These are phyloP conservation scores for Chaetomium strumarium DNA, from an alignment of 2,329 filamentous ascomycete genomes.

Conservation along the genomic window DNA sequence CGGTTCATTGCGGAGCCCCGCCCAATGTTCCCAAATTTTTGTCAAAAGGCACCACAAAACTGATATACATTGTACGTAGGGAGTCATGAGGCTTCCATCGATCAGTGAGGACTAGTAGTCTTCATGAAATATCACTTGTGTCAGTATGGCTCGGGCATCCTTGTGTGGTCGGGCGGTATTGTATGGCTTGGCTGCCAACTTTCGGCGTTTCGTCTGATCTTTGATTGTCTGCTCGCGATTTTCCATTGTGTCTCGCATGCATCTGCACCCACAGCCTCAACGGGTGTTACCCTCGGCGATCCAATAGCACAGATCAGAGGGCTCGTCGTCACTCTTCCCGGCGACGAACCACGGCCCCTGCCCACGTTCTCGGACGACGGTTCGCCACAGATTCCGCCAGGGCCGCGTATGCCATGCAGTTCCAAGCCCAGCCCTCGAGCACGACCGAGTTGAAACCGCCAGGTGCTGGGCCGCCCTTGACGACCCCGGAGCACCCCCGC, in stretches of 20 bases:
- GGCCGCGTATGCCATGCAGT: constrained; percentile 1
- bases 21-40: not conserved
- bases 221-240: not conserved
- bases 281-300: not conserved
- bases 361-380: not conserved
- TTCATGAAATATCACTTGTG: not conserved
- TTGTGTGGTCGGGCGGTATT: no score
- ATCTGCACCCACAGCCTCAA: constrained; percentile 1
- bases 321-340: not conserved
- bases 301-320: not conserved
- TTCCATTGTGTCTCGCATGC: not conserved
- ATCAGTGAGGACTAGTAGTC: no score
- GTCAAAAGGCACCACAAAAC: no score
- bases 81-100: not conserved
- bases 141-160: no score
- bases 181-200: no score
- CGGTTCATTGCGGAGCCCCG: not conserved
- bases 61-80: no score
- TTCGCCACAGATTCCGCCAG: constrained; percentile 4
- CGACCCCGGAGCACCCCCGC: constrained; percentile 13
- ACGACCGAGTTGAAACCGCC: constrained; percentile 14
- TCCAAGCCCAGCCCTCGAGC: constrained; percentile 7
- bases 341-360: constrained; percentile 1
- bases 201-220: not conserved
- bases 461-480: constrained; percentile 10